Conservation (phyloP, 2,329 filamentous ascomycete genomes). For the Bipolaris gigantea region DNA sequence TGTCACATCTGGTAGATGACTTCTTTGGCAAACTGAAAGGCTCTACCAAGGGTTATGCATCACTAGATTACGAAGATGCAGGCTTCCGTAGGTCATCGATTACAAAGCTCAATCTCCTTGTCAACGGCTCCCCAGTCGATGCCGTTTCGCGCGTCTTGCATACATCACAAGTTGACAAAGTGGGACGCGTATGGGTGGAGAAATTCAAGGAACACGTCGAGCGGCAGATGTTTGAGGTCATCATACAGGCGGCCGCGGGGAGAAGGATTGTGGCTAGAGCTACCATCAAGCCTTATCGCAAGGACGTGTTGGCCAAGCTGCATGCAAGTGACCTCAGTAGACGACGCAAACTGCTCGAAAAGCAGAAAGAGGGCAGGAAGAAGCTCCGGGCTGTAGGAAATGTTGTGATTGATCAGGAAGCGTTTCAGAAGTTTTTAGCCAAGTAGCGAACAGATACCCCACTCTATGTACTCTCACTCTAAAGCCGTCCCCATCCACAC, state of each 20-base stretch:
- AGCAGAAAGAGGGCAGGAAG: constrained; percentile 95
- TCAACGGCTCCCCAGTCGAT: constrained; percentile 92
- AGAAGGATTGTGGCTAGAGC: constrained; percentile 84
- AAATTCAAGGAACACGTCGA: constrained; percentile 98
- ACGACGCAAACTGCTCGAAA: constrained; percentile 85
- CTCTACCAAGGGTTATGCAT: constrained; percentile 91
- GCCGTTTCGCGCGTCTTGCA: constrained; percentile 92
- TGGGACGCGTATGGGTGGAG: constrained; percentile 85
- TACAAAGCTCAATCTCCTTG: constrained; percentile 86
- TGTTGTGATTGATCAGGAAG: constrained; percentile 93
- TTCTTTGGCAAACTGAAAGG: constrained; percentile 97
- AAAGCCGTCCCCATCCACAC: not conserved
- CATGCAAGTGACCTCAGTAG: constrained; percentile 87
- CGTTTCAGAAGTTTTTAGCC: constrained; percentile 90
- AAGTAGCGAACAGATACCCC: constrained; percentile 53
- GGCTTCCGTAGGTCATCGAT: constrained; percentile 81
- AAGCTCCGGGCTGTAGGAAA: constrained; percentile 80
- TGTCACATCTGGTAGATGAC: constrained; percentile 91
- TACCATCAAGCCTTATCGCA: constrained; percentile 93
- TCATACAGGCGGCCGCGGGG: constrained; percentile 89
- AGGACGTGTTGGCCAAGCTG: constrained; percentile 90
- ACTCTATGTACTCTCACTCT: not conserved
- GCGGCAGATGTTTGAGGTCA: constrained; percentile 93
- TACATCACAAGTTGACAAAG: constrained; percentile 73
- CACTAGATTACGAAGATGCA: constrained; percentile 93